Conservation (phyloP, 1,284 basidiomycete species). For the Exsudoporus floridanus region DNA sequence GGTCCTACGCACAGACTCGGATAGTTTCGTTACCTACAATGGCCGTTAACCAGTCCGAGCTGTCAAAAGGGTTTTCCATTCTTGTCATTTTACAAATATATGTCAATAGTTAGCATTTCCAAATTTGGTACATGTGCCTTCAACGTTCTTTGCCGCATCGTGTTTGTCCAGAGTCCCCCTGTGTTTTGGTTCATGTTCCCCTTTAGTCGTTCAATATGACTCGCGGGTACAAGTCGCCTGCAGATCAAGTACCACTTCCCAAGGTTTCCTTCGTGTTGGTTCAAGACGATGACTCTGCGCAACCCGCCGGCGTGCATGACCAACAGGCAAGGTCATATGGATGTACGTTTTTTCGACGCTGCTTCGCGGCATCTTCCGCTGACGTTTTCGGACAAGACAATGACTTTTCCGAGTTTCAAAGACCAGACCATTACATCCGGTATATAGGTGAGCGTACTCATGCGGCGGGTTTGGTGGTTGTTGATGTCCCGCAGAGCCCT, state of each 20-base stretch:
- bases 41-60: too few species aligned
- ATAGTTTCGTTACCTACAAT: neutral
- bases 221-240: constrained; percentile 39
- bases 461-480: neutral
- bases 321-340: constrained; percentile 57
- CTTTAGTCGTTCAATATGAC: constrained; percentile 29
- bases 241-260: constrained; percentile 45
- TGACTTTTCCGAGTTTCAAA: constrained; percentile 71
- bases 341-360: constrained; percentile 44
- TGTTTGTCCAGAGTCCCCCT: constrained; percentile 14
- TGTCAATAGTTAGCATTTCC: constrained; percentile 15
- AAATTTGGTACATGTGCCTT: constrained; percentile 14
- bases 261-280: constrained; percentile 62
- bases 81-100: constrained; percentile 14
- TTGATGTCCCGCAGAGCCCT: constrained; percentile 63
- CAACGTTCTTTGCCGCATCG: constrained; percentile 2
- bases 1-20: neutral
- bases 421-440: constrained; percentile 86
- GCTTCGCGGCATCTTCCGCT: too few species aligned
- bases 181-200: constrained; percentile 12
- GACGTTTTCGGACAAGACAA: constrained; percentile 58
- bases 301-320: constrained; percentile 55
- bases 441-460: constrained; percentile 66
- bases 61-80: constrained; percentile 16
- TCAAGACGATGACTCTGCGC: constrained; percentile 54